phyloP scores from a whole-genome alignment of 306 rosid species.

The Corylus heterophylla region DNA sequence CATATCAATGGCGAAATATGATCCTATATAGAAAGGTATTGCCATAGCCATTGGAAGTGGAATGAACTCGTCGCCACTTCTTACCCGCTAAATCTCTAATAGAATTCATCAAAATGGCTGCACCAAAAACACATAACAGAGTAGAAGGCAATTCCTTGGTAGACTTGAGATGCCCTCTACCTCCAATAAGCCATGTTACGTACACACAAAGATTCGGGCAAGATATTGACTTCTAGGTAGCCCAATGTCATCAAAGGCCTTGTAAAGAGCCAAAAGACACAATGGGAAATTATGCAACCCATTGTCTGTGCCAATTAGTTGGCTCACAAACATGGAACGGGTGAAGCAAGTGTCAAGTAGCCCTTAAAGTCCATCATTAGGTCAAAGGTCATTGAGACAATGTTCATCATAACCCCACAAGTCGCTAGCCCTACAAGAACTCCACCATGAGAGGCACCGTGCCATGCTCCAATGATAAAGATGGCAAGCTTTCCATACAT shows the following conservation, averaged over 20 bases:
- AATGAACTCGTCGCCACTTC: not conserved
- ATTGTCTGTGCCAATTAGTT: conserved; percentile 16
- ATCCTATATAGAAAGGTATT: conserved; percentile 19
- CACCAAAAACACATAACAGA: conserved; percentile 10
- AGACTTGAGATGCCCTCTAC: conserved; percentile 17
- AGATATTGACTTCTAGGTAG: not conserved
- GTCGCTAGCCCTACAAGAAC: conserved; percentile 18
- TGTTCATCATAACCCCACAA: conserved; percentile 27
- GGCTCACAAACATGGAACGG: conserved; percentile 18
- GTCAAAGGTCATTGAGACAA: conserved; percentile 16
- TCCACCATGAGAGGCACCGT: conserved; percentile 4
- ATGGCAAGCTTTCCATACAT: conserved; percentile 21
- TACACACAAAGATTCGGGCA: no score
- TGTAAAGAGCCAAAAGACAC: conserved; percentile 21
- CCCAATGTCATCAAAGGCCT: conserved; percentile 11
- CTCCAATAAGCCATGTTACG: conserved; percentile 2
- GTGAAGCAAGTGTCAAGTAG: conserved; percentile 20
- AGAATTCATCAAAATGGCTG: conserved; percentile 5
- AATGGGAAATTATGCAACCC: conserved; percentile 17
- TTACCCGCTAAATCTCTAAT: conserved; percentile 5
- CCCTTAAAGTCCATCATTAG: conserved; percentile 19
- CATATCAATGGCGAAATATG: conserved; percentile 20
- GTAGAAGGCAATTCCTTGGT: conserved; percentile 14
- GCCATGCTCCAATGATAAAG: conserved; percentile 13
- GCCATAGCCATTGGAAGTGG: conserved; percentile 22